These are phyloP conservation scores for Scheffersomyces lignosus DNA, from an alignment of 805 yeast genomes.

Conservation along the genomic window DNA sequence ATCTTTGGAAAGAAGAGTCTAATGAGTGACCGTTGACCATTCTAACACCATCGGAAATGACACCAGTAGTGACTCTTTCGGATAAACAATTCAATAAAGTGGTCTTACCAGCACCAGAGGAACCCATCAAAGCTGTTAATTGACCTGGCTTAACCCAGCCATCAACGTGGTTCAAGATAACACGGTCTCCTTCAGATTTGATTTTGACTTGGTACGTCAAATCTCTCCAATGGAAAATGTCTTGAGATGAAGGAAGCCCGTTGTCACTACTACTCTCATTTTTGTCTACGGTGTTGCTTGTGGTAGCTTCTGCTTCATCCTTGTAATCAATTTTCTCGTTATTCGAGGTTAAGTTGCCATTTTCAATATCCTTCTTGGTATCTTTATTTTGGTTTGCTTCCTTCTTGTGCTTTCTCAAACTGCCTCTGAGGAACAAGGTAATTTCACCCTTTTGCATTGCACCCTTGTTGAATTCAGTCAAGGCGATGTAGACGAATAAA, in stretches of 20 bases:
- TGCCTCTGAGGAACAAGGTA: constrained; percentile 31
- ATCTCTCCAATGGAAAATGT: constrained; percentile 40
- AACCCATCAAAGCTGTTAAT: constrained; percentile 81
- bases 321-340: constrained; percentile 20
- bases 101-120: constrained; percentile 86
- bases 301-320: constrained; percentile 30
- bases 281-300: constrained; percentile 13
- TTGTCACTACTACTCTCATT: constrained; percentile 22
- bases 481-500: constrained; percentile 30
- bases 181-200: constrained; percentile 36
- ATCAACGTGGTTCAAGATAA: constrained; percentile 40
- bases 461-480: constrained; percentile 47
- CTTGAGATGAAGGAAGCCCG: constrained; percentile 6
- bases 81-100: constrained; percentile 72
- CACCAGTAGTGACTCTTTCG: constrained; percentile 69
- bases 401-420: constrained; percentile 48
- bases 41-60: constrained; percentile 61
- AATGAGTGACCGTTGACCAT: constrained; percentile 67
- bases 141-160: constrained; percentile 84
- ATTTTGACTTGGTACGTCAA: constrained; percentile 38
- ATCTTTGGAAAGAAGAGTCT: constrained; percentile 67
- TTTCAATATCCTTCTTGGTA: constrained; percentile 24
- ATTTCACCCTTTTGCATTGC: constrained; percentile 47
- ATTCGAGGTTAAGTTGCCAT: constrained; percentile 9
- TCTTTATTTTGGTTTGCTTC: constrained; percentile 24